phyloP scores from a whole-genome alignment of 768 basidiomycete species.

The Boletellus sp. region DNA sequence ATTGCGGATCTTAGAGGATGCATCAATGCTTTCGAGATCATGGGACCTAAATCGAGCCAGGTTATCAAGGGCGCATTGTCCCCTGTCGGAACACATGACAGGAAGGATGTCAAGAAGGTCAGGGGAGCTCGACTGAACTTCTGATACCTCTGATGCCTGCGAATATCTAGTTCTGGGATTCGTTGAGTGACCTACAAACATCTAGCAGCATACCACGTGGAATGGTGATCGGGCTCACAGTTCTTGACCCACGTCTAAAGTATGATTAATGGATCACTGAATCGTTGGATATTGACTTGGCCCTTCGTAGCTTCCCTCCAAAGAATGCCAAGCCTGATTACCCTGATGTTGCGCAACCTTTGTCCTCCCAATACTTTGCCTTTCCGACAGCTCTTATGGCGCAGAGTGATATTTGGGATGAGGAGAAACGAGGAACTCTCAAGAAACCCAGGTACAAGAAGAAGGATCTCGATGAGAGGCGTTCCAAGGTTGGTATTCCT shows the following conservation, averaged over 20 bases:
- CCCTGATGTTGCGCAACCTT: constrained; percentile 24
- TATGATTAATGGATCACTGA: constrained; percentile 33
- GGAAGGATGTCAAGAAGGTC: constrained; percentile 61
- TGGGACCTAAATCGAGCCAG: constrained; percentile 80
- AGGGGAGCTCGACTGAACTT: neutral
- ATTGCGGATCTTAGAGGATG: constrained; percentile 68
- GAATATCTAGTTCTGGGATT: constrained; percentile 47
- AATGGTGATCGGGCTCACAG: constrained; percentile 74
- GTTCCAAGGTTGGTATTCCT: constrained; percentile 54
- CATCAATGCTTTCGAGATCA: constrained; percentile 82
- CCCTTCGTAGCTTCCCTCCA: constrained; percentile 68
- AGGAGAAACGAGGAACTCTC: constrained; percentile 50
- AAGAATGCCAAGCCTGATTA: constrained; percentile 56
- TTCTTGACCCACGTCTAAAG: constrained; percentile 86
- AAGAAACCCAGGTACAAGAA: constrained; percentile 70
- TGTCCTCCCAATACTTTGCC: constrained; percentile 28
- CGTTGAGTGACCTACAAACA: constrained; percentile 56
- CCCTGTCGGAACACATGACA: constrained; percentile 44
- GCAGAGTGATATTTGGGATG: constrained; percentile 67
- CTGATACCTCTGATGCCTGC: neutral
- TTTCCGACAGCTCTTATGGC: constrained; percentile 61
- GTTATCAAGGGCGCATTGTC: constrained; percentile 63
- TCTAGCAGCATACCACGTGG: constrained; percentile 67
- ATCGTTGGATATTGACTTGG: neutral
- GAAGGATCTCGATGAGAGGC: constrained; percentile 81